Base-by-base conservation (phyloP, 176 grass and related monocot genomes). In the Triticum aestivum region DNA sequence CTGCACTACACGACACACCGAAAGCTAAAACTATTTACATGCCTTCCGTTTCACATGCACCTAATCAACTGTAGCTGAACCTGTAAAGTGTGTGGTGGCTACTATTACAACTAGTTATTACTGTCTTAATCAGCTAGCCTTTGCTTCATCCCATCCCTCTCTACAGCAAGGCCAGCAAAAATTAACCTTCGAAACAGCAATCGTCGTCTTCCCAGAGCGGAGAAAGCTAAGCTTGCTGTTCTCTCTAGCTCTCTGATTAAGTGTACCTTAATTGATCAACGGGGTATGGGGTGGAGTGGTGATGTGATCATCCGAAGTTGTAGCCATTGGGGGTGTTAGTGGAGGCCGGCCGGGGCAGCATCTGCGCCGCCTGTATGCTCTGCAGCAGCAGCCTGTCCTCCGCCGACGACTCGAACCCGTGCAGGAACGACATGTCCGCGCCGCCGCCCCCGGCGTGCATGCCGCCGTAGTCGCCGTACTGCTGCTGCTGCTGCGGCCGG, bases 291-390 rank as follows among this genome's bases (percentile, higher is more conserved):
- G 2, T 59, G 54, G 3, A 59, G 54, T 59, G 0, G 34, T 85
- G 9, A 26, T 41, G 38, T 2, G n/a, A 47, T 87, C 70, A 97
- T 9, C 89, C 85, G 18, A 94, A 97, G 87, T 88, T 88, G 82
- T 92, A 97, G 49, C 81, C 84, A 77, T 97, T 88, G 71, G 68
- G 34, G 83, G 78, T 97, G 90, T 89, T 92, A 91, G 90, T 80
- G 26, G 92, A 86, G 4, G 91, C n/a, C 67, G 85, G 81, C 34
- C 79, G 54, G 33, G 90, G 81, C 83, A 94, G 74, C 88, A 94
- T 89, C 79, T 90, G 94, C 69, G 61, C 76, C 4, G 89, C 89
- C 67, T 91, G 90, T 11, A 89, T 88, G 86, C 82, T 89, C 66
- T 94, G 89, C 18, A 89, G 72, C 65, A 92, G 80, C 79, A 97